These are phyloP conservation scores for Saksenaea vasiformis DNA, from an alignment of 371 early-diverging fungal genomes.

Conservation along the genomic window DNA sequence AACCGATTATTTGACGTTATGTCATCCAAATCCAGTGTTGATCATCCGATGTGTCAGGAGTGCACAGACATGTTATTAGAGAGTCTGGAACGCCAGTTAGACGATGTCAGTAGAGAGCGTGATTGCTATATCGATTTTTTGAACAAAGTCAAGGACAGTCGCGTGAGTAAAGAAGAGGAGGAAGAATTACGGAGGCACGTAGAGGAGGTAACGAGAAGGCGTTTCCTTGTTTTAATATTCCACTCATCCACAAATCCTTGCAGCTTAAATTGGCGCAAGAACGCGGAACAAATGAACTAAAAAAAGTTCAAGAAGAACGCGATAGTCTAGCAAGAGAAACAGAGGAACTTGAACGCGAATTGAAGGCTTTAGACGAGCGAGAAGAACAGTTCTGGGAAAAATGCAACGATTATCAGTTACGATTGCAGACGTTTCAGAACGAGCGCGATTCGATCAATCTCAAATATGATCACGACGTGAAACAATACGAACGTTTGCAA, in stretches of 20 bases:
- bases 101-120: slow-evolving; percentile 70
- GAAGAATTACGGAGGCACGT: slow-evolving; percentile 47
- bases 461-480: slow-evolving; percentile 76
- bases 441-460: slow-evolving; percentile 82
- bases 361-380: slow-evolving; percentile 62
- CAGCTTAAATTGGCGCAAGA: slow-evolving; percentile 55
- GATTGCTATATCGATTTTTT: slow-evolving; percentile 78
- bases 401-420: slow-evolving; percentile 69
- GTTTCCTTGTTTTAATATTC: neutral
- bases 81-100: slow-evolving; percentile 67
- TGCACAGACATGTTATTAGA: slow-evolving; percentile 82
- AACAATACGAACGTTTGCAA: slow-evolving; percentile 80
- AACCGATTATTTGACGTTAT: slow-evolving; percentile 71
- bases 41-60: slow-evolving; percentile 89
- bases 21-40: slow-evolving; percentile 69
- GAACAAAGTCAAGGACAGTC: slow-evolving; percentile 54
- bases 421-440: slow-evolving; percentile 64
- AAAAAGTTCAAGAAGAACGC: slow-evolving; percentile 63
- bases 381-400: slow-evolving; percentile 77
- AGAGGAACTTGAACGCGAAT: slow-evolving; percentile 59
- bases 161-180: slow-evolving; percentile 54
- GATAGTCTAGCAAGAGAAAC: slow-evolving; percentile 58
- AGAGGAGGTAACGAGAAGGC: slow-evolving; percentile 39
- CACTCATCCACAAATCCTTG: neutral
- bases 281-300: slow-evolving; percentile 55